Conservation (phyloP, 441 rosid species). For the Oxalis stricta region DNA sequence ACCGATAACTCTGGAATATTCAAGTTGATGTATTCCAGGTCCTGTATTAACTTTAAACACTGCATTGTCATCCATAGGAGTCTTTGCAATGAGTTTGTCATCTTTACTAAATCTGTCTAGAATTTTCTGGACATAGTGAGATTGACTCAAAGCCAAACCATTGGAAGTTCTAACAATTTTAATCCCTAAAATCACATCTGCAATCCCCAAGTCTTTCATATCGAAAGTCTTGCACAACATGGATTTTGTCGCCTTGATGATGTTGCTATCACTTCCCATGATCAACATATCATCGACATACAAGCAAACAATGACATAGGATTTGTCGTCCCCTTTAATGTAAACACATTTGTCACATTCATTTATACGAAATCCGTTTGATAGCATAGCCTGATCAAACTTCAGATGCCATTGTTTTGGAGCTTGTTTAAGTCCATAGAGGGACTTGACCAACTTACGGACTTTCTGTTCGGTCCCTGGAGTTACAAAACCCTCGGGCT, state of each 20-base stretch:
- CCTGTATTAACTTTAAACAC: too few relatives aligned
- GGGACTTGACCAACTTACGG: neutral
- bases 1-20: neutral
- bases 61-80: too few relatives aligned
- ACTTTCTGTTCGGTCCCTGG: neutral
- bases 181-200: neutral
- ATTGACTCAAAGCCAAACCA: too few relatives aligned
- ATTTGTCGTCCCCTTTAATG: too few relatives aligned
- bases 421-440: neutral
- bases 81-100: too few relatives aligned
- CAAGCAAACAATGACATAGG: neutral
- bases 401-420: neutral
- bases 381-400: neutral
- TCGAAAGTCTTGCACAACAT: neutral
- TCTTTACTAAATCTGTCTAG: too few relatives aligned
- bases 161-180: too few relatives aligned
- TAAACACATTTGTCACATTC: too few relatives aligned
- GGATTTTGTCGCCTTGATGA: neutral
- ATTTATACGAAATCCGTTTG: too few relatives aligned
- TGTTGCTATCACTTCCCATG: too few relatives aligned
- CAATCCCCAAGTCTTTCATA: neutral
- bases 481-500: neutral
- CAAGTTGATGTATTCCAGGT: too few relatives aligned
- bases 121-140: neutral
- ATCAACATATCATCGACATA: too few relatives aligned